A percentile compares a stretch with the other conserved stretches of the same genome.
Evolutionary conservation across 768 basidiomycete genomes (phyloP).

Genomic region (Podaxis sp.): DNA sequence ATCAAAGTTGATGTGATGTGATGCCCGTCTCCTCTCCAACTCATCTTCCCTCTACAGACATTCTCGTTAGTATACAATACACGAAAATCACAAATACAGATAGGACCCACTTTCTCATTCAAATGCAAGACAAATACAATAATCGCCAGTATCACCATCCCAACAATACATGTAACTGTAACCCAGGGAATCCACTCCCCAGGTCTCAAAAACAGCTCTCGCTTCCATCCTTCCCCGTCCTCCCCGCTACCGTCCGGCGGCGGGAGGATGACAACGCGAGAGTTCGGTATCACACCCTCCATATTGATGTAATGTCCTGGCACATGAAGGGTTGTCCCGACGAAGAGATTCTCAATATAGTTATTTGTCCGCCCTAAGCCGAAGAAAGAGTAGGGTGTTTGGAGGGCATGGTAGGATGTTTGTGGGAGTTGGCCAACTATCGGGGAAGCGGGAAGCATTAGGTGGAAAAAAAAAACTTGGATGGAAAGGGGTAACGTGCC

Average conservation of each 20-base stretch:
- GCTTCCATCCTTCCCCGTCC: conserved; percentile 70
- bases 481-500: conserved; percentile 39
- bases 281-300: conserved; percentile 98
- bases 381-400: conserved; percentile 93
- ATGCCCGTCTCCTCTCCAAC: conserved; percentile 77
- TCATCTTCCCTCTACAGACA: conserved; percentile 84
- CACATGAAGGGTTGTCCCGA: conserved; percentile 82
- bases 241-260: conserved; percentile 35
- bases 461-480: neutral
- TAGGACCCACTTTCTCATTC: conserved; percentile 84
- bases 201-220: conserved; percentile 87
- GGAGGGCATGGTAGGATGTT: conserved; percentile 86
- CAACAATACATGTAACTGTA: conserved; percentile 78
- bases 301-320: conserved; percentile 82
- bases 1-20: conserved; percentile 98
- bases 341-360: conserved; percentile 98
- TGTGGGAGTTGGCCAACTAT: conserved; percentile 91
- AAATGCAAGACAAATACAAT: conserved; percentile 87
- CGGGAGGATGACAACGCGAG: conserved; percentile 93
- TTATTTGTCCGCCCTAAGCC: conserved; percentile 98
- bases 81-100: neutral
- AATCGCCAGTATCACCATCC: conserved; percentile 69
- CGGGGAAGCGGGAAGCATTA: conserved; percentile 13
- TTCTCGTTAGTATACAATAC: conserved; percentile 9
- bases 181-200: conserved; percentile 99